Evolutionary conservation across 768 basidiomycete genomes (phyloP).

Genomic region (Lactarius indigo): DNA sequence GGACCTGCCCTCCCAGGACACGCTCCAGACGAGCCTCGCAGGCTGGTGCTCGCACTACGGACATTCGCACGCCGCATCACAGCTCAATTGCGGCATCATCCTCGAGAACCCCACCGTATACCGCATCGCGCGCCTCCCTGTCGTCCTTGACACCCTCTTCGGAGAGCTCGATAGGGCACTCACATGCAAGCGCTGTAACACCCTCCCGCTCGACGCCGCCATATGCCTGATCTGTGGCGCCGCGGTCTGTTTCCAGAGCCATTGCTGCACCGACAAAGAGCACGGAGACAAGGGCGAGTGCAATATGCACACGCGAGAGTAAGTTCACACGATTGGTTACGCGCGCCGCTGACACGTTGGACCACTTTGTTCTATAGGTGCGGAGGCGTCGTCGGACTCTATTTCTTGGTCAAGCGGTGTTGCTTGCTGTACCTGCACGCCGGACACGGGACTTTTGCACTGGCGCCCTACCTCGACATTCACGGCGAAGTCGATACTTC

Average conservation of each 20-base stretch:
- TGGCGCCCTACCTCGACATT: conserved; percentile 88
- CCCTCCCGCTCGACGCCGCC: conserved; percentile 79
- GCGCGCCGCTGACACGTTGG: neutral
- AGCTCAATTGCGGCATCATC: conserved; percentile 72
- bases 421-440: conserved; percentile 86
- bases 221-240: conserved; percentile 90
- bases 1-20: conserved; percentile 77
- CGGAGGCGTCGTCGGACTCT: conserved; percentile 84
- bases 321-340: neutral
- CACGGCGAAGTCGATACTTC: conserved; percentile 93
- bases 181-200: conserved; percentile 73
- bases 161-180: conserved; percentile 68
- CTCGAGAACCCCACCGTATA: conserved; percentile 85
- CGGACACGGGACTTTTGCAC: conserved; percentile 82
- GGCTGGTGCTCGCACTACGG: conserved; percentile 92
- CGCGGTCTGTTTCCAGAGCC: conserved; percentile 84
- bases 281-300: conserved; percentile 77
- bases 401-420: conserved; percentile 89
- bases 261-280: conserved; percentile 82
- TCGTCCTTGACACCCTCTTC: conserved; percentile 80
- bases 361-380: conserved; percentile 50
- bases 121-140: conserved; percentile 75
- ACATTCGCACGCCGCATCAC: conserved; percentile 72
- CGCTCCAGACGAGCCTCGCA: conserved; percentile 81
- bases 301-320: conserved; percentile 91